These are phyloP conservation scores for Botrytis sinoallii DNA, from an alignment of 2,329 filamentous ascomycete genomes.

Conservation along the genomic window DNA sequence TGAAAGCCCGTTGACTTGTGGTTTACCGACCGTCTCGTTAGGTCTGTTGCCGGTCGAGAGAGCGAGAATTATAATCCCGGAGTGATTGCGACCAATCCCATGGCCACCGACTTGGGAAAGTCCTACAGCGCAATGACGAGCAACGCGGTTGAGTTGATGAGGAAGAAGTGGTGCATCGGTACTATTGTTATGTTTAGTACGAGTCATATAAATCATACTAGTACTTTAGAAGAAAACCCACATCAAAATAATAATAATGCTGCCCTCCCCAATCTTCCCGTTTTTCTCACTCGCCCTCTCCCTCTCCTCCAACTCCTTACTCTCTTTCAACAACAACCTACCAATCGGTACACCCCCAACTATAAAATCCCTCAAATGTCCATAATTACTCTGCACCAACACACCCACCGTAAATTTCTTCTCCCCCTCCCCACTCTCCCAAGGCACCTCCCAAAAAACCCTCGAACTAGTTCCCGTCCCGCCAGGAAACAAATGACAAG, in stretches of 20 bases:
- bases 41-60: slow-evolving; percentile 57
- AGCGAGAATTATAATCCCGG: slow-evolving; percentile 65
- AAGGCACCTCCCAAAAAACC: slow-evolving; percentile 45
- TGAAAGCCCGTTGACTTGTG: slow-evolving; percentile 30
- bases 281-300: slow-evolving; percentile 28
- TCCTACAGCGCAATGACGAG: slow-evolving; percentile 60
- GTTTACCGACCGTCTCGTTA: slow-evolving; percentile 28
- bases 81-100: slow-evolving; percentile 52
- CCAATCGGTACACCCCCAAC: slow-evolving; percentile 62
- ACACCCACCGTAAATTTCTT: slow-evolving; percentile 56
- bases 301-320: slow-evolving; percentile 31
- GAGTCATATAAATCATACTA: accelerated
- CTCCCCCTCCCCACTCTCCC: slow-evolving; percentile 33
- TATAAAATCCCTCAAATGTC: slow-evolving; percentile 52
- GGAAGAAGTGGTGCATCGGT: slow-evolving; percentile 61
- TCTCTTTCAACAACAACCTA: slow-evolving; percentile 48
- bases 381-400: slow-evolving; percentile 66
- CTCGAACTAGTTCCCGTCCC: slow-evolving; percentile 63
- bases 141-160: slow-evolving; percentile 54
- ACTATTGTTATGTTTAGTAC: slow-evolving; percentile 22
- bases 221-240: slow-evolving; percentile 10
- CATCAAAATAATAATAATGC: slow-evolving; percentile 58
- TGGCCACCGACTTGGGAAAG: slow-evolving; percentile 57
- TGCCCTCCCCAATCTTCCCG: slow-evolving; percentile 54
- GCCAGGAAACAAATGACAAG: slow-evolving; percentile 64